Base-by-base conservation (phyloP, 23 red algal genomes). In the Gracilaria domingensis region DNA sequence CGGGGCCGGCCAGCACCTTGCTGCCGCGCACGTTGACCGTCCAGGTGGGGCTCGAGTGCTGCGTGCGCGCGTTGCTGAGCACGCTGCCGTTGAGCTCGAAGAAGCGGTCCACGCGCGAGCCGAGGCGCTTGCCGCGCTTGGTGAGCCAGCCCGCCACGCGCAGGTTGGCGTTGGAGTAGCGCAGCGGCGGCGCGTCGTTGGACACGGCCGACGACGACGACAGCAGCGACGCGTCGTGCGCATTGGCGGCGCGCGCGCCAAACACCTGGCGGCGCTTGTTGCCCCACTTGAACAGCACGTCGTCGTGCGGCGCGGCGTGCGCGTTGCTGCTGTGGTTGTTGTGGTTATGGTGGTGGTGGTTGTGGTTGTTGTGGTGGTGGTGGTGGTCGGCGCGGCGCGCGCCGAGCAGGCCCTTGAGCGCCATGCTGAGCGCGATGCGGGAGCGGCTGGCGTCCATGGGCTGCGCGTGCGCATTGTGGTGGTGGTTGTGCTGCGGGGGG, bases 1-100 rank as follows among this genome's bases (percentile, higher is more conserved):
- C 64, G 14, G 70, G 86, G 8, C 86, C 86, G 34, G 86, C 28
- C 11, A 60, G 37, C 9, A 90, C 86, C 75, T 90, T 90, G 38
- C 86, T 80, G 18, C 86, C 86, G n/a, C 86, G 70, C 7, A 90
- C 86, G 48, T 90, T 90, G 53, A 90, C 86, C 6, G 57, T 61
- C 86, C 86, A 90, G 11, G 86, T 90, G 2, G 86, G 72, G 28
- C 2, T 37, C 2, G 72, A 79, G 21, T 25, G 53, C 39, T 90
- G 57, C 73, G 45, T 47, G 14, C 86, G 86, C 7, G 86, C 71
- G 57, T 90, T 90, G 39, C 72, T 90, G 20, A 90, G 50, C 35
- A 80, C 72, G 72, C 86, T 90, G 7, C 86, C 86, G 51, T 80
- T 90, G 11, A 90, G 54, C 76, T 90, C 73, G 48, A 90, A 80